These are phyloP conservation scores for Sporothrix luriei DNA, from an alignment of 2,329 filamentous ascomycete species.

Conservation along the genomic window DNA sequence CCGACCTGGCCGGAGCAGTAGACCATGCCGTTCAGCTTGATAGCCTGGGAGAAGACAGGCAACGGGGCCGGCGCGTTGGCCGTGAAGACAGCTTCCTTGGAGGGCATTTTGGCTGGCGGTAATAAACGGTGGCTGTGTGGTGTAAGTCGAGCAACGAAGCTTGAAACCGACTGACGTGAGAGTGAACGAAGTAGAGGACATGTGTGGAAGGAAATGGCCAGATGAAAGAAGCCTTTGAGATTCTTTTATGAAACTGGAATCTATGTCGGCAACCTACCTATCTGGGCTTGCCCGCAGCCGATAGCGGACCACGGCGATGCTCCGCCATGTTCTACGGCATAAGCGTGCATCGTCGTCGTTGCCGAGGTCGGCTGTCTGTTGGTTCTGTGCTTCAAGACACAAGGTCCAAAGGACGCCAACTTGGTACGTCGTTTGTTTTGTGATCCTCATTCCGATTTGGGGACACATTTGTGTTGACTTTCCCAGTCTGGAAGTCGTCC, in stretches of 20 bases:
- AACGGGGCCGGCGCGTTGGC: slow-evolving; percentile 55
- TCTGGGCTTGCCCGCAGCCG: slow-evolving; percentile 25
- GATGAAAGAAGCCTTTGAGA: not conserved
- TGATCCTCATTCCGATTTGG: not conserved
- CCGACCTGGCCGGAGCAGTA: slow-evolving; percentile 69
- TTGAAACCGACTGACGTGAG: not conserved
- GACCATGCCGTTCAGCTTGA: slow-evolving; percentile 66
- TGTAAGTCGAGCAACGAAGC: not conserved
- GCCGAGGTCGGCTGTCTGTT: not conserved
- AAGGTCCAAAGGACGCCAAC: not conserved
- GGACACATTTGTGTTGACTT: too few species aligned
- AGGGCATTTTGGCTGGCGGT: not conserved
- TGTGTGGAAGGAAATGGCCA: too few species aligned
- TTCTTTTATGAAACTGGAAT: not conserved
- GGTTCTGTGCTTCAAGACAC: not conserved
- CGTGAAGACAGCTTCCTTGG: slow-evolving; percentile 46
- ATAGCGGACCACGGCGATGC: not conserved
- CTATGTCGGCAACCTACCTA: not conserved
- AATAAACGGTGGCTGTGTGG: not conserved
- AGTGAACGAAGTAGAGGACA: not conserved
- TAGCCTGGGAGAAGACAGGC: slow-evolving; percentile 62
- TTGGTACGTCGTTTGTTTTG: not conserved
- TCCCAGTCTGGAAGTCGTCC: too few species aligned
- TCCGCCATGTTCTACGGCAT: not conserved
- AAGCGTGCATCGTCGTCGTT: not conserved